Evolutionary conservation across 2,329 filamentous ascomycete genomes (phyloP).

Genomic region (Pseudocercospora fuligena): DNA sequence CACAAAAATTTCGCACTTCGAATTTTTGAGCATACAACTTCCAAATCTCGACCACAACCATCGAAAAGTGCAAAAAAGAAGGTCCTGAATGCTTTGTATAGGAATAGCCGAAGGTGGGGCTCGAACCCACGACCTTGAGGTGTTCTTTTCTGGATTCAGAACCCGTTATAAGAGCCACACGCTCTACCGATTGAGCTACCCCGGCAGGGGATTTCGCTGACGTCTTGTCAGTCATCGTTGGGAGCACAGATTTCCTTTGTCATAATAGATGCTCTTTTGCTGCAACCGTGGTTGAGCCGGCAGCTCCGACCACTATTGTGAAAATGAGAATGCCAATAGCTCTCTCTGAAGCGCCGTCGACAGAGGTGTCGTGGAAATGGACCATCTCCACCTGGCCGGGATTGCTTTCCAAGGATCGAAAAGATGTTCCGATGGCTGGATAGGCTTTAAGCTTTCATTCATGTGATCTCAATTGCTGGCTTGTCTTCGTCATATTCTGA

Average conservation of each 20-base stretch:
- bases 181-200: slow-evolving; percentile 59
- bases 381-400: neutral
- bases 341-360: neutral
- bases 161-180: slow-evolving; percentile 33
- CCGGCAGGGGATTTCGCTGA: slow-evolving; percentile 39
- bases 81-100: slow-evolving; percentile 18
- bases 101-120: slow-evolving; percentile 36
- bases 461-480: neutral
- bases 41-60: neutral
- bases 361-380: neutral
- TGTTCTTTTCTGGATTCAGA: slow-evolving; percentile 12
- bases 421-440: neutral
- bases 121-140: slow-evolving; percentile 36
- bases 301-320: neutral
- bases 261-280: neutral
- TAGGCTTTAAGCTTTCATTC: neutral
- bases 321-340: neutral
- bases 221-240: neutral
- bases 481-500: slow-evolving; percentile 14
- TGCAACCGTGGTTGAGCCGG: neutral
- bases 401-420: neutral
- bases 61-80: neutral
- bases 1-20: neutral
- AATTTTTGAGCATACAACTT: neutral
- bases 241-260: neutral